Evolutionary conservation across 257 asterid species (phyloP), one percentile per base, ranked within the genome.

Genomic region (Parsonsia alboflavescens): DNA sequence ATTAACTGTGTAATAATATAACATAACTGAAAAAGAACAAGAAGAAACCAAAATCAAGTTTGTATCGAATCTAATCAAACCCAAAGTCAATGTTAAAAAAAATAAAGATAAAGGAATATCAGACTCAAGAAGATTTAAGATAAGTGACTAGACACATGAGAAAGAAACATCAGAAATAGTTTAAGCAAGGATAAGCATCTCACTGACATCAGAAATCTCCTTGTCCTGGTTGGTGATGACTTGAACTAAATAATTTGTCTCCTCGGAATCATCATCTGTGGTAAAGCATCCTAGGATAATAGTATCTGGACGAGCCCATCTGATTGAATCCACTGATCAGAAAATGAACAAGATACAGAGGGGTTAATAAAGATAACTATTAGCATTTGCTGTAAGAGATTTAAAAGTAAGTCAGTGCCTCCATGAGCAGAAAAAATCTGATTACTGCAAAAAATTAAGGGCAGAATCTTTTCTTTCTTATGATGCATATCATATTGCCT

Each of bases 271-370:
- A n/a, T 85, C 93, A 84, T 80, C 82, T 76, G 82, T 70, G 44
- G 82, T 84, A 84, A 89, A 85, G 84, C 93, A 89, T 76, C 99
- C 99, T 76, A 95, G 80, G 80, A 90, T 86, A 53, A 95, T 83
- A 84, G 91, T 85, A 83, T 92, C 94, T 36, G 89, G 82, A 73
- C 96, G 97, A 82, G 89, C 79, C 98, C 98, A 95, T 74, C 91
- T 82, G 87, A 95, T 81, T 71, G 90, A 82, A 82, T 94, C 97
- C 83, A 92, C 99, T 95, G 89, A 76, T 48, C 65, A 69, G 63
- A 85, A 76, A 76, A 76, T 78, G 74, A 63, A 80, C 45, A 68
- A 53, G 16, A 1, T 19, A 49, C 22, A 24, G 19, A 77, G 66
- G 57, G 9, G 13, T 26, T 28, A 62, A 33, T 33, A 80, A 61